Evolutionary conservation across 768 basidiomycete species (phyloP).

Genomic region (Mrakia gelida): DNA sequence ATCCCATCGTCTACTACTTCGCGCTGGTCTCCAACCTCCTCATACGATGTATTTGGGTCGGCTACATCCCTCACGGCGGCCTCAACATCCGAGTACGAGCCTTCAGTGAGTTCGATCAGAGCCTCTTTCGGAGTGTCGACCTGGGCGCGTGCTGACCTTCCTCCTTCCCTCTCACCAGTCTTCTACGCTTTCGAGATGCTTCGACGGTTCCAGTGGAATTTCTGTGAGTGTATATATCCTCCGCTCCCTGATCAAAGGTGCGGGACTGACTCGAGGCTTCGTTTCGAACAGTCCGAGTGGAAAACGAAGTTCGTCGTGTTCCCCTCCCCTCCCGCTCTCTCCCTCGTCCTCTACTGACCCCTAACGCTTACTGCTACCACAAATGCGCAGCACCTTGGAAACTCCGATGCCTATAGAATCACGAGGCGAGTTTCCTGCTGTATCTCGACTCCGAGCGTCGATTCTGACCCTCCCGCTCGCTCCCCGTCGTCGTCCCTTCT

Average conservation of each 20-base stretch:
- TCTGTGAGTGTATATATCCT: slow-evolving; percentile 8
- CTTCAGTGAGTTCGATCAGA: neutral
- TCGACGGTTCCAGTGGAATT: slow-evolving; percentile 31
- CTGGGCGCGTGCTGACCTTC: neutral
- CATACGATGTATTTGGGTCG: slow-evolving; percentile 75
- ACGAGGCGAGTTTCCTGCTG: neutral
- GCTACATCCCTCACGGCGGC: slow-evolving; percentile 39
- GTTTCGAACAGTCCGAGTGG: slow-evolving; percentile 17
- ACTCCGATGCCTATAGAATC: slow-evolving; percentile 20
- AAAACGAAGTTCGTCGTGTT: slow-evolving; percentile 23
- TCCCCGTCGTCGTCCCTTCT: neutral
- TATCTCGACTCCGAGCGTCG: neutral
- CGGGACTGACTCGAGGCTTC: neutral
- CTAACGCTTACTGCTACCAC: too few relatives aligned
- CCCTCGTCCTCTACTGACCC: neutral
- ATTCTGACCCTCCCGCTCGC: neutral
- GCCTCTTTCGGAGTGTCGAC: too few relatives aligned
- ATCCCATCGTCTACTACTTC: slow-evolving; percentile 38
- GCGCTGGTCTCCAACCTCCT: slow-evolving; percentile 61
- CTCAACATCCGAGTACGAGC: slow-evolving; percentile 18
- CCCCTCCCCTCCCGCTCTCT: neutral
- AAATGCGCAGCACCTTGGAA: neutral
- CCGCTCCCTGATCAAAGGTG: neutral
- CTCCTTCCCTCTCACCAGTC: neutral
- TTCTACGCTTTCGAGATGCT: slow-evolving; percentile 29